phyloP scores from a whole-genome alignment of 768 basidiomycete genomes.

The Lentinula aciculospora region DNA sequence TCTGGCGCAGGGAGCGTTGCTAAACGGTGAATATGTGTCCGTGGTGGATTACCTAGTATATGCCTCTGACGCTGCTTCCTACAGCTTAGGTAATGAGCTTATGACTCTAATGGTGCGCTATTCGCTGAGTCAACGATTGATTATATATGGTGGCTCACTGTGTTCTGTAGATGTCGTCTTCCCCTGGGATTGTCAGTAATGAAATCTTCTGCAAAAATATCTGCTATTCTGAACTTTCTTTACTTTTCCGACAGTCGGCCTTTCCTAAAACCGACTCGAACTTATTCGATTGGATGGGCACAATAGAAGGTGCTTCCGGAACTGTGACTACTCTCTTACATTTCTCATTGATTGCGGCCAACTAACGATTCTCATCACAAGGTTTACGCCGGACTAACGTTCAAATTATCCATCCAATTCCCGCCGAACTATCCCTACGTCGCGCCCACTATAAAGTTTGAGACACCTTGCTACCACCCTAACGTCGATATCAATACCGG shows the following conservation, averaged over 20 bases:
- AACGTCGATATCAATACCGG: slow-evolving; percentile 80
- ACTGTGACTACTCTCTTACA: slow-evolving; percentile 45
- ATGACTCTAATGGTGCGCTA: slow-evolving; percentile 80
- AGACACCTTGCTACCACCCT: slow-evolving; percentile 87
- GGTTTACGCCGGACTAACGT: slow-evolving; percentile 77
- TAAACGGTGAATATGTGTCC: slow-evolving; percentile 51
- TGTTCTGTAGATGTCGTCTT: slow-evolving; percentile 68
- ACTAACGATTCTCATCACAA: slow-evolving; percentile 18
- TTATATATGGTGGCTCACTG: neutral
- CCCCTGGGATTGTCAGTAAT: slow-evolving; percentile 75
- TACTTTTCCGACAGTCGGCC: slow-evolving; percentile 64
- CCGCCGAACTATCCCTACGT: slow-evolving; percentile 87
- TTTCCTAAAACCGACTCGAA: slow-evolving; percentile 86
- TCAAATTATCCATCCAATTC: slow-evolving; percentile 81
- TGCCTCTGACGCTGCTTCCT: slow-evolving; percentile 8
- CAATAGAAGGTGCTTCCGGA: slow-evolving; percentile 75
- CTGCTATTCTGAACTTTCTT: slow-evolving; percentile 1
- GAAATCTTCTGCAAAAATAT: neutral
- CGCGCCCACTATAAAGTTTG: slow-evolving; percentile 81
- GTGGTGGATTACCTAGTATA: slow-evolving; percentile 6
- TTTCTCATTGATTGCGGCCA: neutral
- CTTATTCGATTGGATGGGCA: slow-evolving; percentile 87
- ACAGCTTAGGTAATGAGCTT: slow-evolving; percentile 73
- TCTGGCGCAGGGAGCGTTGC: slow-evolving; percentile 75
- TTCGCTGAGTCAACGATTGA: neutral